A percentile compares a stretch with the other conserved stretches of the same genome.
Conservation (phyloP, 2,329 filamentous ascomycete species). For the Clonostachys byssicola region DNA sequence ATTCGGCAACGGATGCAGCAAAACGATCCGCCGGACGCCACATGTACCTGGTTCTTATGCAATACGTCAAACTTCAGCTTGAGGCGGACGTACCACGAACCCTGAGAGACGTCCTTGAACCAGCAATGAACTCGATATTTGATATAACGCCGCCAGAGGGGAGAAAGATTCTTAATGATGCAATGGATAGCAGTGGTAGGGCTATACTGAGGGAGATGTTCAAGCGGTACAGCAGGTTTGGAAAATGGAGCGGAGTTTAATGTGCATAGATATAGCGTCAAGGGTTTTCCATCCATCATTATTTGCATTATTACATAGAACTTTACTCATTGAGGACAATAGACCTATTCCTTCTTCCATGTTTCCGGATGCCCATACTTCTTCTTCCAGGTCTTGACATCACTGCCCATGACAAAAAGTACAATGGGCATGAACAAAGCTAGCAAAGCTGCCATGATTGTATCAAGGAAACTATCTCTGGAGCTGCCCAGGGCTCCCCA, state of each 20-base stretch:
- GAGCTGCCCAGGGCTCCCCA: constrained; percentile 52
- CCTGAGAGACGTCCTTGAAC: constrained; percentile 51
- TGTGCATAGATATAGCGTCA: constrained; percentile 2
- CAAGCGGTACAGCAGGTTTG: constrained; percentile 56
- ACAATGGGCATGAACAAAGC: constrained; percentile 54
- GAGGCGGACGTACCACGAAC: constrained; percentile 44
- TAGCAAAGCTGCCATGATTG: constrained; percentile 47
- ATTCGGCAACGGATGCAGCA: constrained; percentile 56
- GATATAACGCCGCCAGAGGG: constrained; percentile 52
- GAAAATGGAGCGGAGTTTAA: constrained; percentile 59
- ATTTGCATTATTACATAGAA: neutral
- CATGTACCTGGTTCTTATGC: constrained; percentile 57
- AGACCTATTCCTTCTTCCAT: constrained; percentile 23
- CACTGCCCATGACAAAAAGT: constrained; percentile 48
- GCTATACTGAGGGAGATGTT: constrained; percentile 56
- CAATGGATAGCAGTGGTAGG: constrained; percentile 53
- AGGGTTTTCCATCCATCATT: neutral
- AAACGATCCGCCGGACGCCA: constrained; percentile 57
- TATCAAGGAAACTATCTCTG: constrained; percentile 59
- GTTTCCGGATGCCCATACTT: constrained; percentile 54
- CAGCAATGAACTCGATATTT: constrained; percentile 54
- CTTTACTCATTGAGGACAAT: neutral
- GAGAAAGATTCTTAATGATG: constrained; percentile 53
- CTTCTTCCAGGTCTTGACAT: constrained; percentile 52
- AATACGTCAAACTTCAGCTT: constrained; percentile 58